These are phyloP conservation scores for Leptosphaerulina australis DNA, from an alignment of 2,329 filamentous ascomycete species.

Conservation along the genomic window DNA sequence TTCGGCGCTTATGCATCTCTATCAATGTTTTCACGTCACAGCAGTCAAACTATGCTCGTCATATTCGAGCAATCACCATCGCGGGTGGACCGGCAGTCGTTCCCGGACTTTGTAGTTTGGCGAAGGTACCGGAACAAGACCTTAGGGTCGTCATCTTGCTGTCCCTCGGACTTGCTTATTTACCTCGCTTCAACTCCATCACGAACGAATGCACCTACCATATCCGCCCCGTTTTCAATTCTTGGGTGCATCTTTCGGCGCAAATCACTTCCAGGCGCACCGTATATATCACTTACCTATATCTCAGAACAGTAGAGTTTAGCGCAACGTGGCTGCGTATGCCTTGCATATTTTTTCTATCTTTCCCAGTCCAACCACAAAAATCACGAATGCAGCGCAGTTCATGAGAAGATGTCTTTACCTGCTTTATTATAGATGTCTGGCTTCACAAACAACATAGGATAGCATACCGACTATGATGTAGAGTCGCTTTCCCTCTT, in stretches of 20 bases:
- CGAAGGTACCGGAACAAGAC: not conserved
- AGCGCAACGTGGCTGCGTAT: conserved; percentile 16
- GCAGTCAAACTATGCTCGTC: not conserved
- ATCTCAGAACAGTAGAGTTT: not conserved
- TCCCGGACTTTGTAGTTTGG: not conserved
- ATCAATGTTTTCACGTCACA: conserved; percentile 21
- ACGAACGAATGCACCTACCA: not conserved
- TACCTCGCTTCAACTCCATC: not conserved
- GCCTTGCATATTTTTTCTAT: conserved; percentile 2
- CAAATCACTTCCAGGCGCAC: not conserved
- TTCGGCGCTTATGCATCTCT: conserved; percentile 32
- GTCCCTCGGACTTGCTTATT: not conserved
- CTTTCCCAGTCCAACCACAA: conserved; percentile 3
- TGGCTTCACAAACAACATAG: conserved; percentile 1
- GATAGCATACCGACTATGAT: not conserved
- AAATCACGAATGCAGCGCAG: conserved; percentile 33
- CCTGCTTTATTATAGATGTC: conserved; percentile 2
- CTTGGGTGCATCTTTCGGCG: conserved; percentile 3
- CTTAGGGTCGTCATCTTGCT: not conserved
- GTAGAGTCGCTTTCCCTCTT: not conserved
- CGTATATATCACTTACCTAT: conserved; percentile 4
- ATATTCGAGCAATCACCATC: conserved; percentile 1
- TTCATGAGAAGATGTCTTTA: conserved; percentile 24
- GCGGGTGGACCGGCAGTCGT: not conserved
- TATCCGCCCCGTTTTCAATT: not conserved